phyloP scores from a whole-genome alignment of 495 filamentous ascomycete genomes.

The Aspergillus coremiiformis region DNA sequence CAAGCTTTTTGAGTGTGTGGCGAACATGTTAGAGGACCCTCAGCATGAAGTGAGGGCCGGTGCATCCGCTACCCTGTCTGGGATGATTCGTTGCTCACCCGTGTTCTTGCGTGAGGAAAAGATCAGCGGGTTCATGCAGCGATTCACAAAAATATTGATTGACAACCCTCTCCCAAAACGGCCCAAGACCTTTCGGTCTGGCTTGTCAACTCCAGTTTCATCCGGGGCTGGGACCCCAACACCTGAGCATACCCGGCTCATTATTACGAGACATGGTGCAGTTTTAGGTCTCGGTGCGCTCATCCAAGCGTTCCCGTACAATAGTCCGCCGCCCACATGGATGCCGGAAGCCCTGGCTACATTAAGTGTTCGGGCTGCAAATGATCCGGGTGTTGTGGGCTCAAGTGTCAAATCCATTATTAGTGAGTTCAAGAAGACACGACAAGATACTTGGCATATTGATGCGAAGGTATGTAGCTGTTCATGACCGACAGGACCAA shows the following conservation, averaged over 20 bases:
- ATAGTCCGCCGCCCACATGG: conserved; percentile 85
- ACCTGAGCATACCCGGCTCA: conserved; percentile 71
- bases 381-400: conserved; percentile 85
- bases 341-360: conserved; percentile 88
- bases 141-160: conserved; percentile 68
- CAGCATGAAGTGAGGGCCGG: conserved; percentile 95
- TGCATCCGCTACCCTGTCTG: conserved; percentile 82
- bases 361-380: conserved; percentile 75
- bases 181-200: conserved; percentile 34
- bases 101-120: conserved; percentile 65
- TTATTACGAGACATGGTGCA: conserved; percentile 79
- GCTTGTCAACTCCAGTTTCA: conserved; percentile 34
- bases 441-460: conserved; percentile 97
- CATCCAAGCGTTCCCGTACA: conserved; percentile 95
- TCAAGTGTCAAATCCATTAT: conserved; percentile 95
- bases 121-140: conserved; percentile 63
- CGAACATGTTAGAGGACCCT: conserved; percentile 83
- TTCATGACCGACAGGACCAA: background rate
- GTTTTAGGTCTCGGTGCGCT: conserved; percentile 87
- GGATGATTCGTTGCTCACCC: conserved; percentile 98
- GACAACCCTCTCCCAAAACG: conserved; percentile 84
- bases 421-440: conserved; percentile 98
- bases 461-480: conserved; percentile 74
- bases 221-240: conserved; percentile 68
- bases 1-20: conserved; percentile 79